Percentiles rank a stretch among this genome's conserved stretches.
phyloP scores from a whole-genome alignment of 164 flowering plant genomes.

The Amborella trichopoda region DNA sequence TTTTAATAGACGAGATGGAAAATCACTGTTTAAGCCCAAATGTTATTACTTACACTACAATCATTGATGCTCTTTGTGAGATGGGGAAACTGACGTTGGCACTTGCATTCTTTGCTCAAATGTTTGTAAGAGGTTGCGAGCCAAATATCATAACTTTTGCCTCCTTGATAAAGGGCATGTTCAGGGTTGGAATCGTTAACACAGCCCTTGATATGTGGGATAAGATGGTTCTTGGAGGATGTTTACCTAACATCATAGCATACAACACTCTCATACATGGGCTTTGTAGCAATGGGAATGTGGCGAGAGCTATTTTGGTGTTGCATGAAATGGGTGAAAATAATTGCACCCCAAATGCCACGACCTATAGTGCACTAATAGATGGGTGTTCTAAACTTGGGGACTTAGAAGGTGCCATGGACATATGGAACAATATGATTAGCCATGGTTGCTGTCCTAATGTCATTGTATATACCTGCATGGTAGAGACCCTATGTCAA shows the following conservation, averaged over 20 bases:
- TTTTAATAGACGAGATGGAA: slow-evolving; percentile 43
- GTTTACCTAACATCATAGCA: slow-evolving; percentile 41
- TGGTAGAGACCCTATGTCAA: slow-evolving; percentile 65
- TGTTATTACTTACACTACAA: slow-evolving; percentile 56
- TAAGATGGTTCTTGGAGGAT: slow-evolving; percentile 32
- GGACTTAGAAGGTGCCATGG: slow-evolving; percentile 46
- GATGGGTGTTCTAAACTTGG: slow-evolving; percentile 53
- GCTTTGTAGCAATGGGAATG: slow-evolving; percentile 32
- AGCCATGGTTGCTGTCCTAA: slow-evolving; percentile 55
- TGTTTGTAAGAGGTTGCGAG: slow-evolving; percentile 52
- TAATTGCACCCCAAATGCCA: slow-evolving; percentile 41
- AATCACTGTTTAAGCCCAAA: slow-evolving; percentile 41
- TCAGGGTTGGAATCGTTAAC: slow-evolving; percentile 19
- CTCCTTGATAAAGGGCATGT: slow-evolving; percentile 55
- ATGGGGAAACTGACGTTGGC: slow-evolving; percentile 30
- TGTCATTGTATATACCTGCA: slow-evolving; percentile 63
- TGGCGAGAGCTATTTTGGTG: slow-evolving; percentile 32
- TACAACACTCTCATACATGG: slow-evolving; percentile 56
- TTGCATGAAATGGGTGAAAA: slow-evolving; percentile 36
- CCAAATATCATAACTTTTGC: slow-evolving; percentile 52
- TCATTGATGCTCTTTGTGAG: slow-evolving; percentile 41
- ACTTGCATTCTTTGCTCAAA: slow-evolving; percentile 41
- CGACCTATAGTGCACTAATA: slow-evolving; percentile 53
- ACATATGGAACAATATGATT: slow-evolving; percentile 71
- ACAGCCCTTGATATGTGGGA: slow-evolving; percentile 50